Base-by-base conservation (phyloP, 176 grass and related monocot genomes). In the Cenchrus americanus region DNA sequence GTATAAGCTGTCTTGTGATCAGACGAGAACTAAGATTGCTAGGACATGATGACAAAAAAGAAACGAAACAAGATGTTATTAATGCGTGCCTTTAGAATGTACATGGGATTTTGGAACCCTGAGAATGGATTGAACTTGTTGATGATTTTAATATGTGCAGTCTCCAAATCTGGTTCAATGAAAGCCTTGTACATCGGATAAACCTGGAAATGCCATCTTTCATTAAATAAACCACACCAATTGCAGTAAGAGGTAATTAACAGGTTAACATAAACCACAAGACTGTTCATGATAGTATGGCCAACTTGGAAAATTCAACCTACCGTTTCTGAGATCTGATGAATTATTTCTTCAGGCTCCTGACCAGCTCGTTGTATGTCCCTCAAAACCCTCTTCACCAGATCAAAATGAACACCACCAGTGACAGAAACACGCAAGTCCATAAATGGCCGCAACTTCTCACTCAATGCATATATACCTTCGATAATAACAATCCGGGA, bases 171-270 rank as follows among this genome's bases (percentile, higher is more conserved):
- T 41, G 97, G 97, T 76, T 96, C 93, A 83, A 99, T 99, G 91
- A 96, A 99, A 64, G 93, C 97, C 80, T 99, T 99, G 79, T 99
- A 99, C 93, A 99, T 99, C 79, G 97, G 97, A 86, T 99, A 99
- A 85, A 99, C 93, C 93, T 99, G 80, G 37, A 87, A 37, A 72
- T 57, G 74, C 19, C 43, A 69, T 12, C 30, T 51, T 75, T 78
- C 67, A 79, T 19, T 80, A 87, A 79, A 87, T 80, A 87, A 79
- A 87, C 50, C n/a, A 61, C 17, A 15, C 13, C 2, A 12, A 50
- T 63, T n/a, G 59, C 11, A 59, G 41, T 40, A 67, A 50, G 15
- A 66, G 18, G 54, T n/a, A 46, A 11, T 53, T 60, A 22, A 74
- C 44, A 59, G 63, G 53, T 27, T 55, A 83, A 62, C 66, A 83